These are phyloP conservation scores for Aspergillus sp. DNA, from an alignment of 2,329 filamentous ascomycete species.

Conservation along the genomic window DNA sequence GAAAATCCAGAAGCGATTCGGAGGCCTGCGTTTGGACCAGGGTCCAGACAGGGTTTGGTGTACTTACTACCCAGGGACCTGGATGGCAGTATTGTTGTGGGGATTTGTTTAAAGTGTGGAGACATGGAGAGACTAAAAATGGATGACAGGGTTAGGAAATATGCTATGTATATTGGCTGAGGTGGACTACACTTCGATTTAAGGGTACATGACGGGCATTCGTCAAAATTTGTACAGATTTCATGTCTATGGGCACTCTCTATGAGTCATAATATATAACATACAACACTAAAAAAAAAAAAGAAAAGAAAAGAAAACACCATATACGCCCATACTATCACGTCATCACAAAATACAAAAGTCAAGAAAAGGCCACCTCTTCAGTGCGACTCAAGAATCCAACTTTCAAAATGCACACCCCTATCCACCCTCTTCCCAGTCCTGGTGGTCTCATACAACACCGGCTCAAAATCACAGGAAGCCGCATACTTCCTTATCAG, in stretches of 20 bases:
- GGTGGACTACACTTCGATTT: background rate
- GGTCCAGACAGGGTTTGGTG: background rate
- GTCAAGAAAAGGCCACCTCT: background rate
- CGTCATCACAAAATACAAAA: background rate
- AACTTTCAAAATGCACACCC: conserved; percentile 43
- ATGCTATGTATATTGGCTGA: background rate
- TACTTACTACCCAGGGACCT: background rate
- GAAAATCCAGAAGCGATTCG: background rate
- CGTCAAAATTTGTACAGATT: background rate
- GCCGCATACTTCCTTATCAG: conserved; percentile 41
- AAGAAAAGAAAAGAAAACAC: background rate
- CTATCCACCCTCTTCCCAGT: conserved; percentile 32
- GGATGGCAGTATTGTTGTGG: background rate
- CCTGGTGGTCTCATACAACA: conserved; percentile 31
- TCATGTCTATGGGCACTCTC: background rate
- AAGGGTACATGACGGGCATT: too few species aligned
- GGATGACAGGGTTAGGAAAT: background rate
- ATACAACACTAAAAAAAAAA: background rate
- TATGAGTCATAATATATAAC: background rate
- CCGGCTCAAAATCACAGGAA: conserved; percentile 43
- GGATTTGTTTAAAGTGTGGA: background rate
- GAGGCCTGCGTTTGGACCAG: background rate
- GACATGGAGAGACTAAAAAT: background rate
- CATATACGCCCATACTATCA: background rate
- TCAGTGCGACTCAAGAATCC: conserved; percentile 23